These are phyloP conservation scores for Fusarium sp. DNA, from an alignment of 2,329 filamentous ascomycete species.

Conservation along the genomic window DNA sequence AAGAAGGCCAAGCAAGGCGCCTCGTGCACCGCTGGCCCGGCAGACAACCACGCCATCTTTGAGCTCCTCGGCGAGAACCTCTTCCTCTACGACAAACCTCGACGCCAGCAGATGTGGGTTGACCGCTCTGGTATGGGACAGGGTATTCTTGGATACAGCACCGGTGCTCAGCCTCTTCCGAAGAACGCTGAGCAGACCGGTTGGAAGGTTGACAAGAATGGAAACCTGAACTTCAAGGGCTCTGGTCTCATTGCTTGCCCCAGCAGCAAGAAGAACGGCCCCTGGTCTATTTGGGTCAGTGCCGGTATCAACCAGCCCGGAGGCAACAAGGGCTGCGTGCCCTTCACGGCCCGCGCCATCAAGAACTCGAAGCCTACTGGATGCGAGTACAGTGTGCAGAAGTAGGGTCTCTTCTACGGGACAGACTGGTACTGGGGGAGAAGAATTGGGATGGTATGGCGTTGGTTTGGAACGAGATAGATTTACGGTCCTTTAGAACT, in stretches of 20 bases:
- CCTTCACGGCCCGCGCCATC: background rate
- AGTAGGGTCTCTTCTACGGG: background rate
- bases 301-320: background rate
- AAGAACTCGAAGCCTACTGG: background rate
- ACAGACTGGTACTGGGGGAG: background rate
- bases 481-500: background rate
- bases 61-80: constrained; percentile 58
- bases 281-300: background rate
- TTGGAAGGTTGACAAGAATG: constrained; percentile 58
- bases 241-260: background rate
- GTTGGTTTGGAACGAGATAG: background rate
- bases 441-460: background rate
- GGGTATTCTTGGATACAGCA: constrained; percentile 65
- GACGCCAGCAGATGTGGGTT: constrained; percentile 62
- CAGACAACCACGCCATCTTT: constrained; percentile 62
- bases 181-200: constrained; percentile 58
- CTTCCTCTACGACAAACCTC: constrained; percentile 56
- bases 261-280: background rate
- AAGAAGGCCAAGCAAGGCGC: constrained; percentile 59
- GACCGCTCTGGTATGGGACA: constrained; percentile 71
- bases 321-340: background rate
- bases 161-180: constrained; percentile 54
- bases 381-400: background rate
- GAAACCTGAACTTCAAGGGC: constrained; percentile 52
- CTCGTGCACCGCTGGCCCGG: constrained; percentile 55